Conservation (phyloP, 305 asterid genomes). For the Lippia alba region DNA sequence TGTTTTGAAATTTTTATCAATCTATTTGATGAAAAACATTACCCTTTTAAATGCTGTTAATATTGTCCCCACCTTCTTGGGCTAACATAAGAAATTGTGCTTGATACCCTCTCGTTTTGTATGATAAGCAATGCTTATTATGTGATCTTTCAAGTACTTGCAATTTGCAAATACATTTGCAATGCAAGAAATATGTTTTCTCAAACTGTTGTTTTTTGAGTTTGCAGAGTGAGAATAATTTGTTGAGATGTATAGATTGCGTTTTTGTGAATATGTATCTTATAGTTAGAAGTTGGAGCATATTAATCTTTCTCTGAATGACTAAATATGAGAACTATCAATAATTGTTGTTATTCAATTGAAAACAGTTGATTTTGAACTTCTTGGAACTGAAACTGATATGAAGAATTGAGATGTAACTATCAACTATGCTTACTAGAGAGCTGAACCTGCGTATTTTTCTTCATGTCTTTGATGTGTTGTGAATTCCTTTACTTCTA, state of each 20-base stretch:
- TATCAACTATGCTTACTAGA: background rate
- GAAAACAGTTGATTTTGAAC: conserved; percentile 7
- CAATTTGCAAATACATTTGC: background rate
- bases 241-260: conserved; percentile 5
- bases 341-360: conserved; percentile 2
- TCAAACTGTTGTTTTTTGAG: background rate
- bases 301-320: background rate
- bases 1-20: conserved; percentile 3
- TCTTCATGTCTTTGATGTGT: conserved; percentile 1
- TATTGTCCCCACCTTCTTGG: background rate
- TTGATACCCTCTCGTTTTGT: background rate
- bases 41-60: background rate
- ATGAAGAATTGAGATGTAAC: background rate
- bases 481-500: conserved; percentile 14
- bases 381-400: conserved; percentile 14
- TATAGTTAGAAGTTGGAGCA: background rate
- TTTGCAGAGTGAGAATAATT: background rate
- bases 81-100: background rate
- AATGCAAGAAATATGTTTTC: too few species aligned
- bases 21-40: background rate
- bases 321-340: background rate
- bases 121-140: background rate
- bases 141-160: background rate
- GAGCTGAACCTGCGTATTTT: conserved; percentile 17
- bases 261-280: background rate